These are phyloP conservation scores for Hansenula lynferdii DNA, from an alignment of 1,139 yeast species.

Conservation along the genomic window DNA sequence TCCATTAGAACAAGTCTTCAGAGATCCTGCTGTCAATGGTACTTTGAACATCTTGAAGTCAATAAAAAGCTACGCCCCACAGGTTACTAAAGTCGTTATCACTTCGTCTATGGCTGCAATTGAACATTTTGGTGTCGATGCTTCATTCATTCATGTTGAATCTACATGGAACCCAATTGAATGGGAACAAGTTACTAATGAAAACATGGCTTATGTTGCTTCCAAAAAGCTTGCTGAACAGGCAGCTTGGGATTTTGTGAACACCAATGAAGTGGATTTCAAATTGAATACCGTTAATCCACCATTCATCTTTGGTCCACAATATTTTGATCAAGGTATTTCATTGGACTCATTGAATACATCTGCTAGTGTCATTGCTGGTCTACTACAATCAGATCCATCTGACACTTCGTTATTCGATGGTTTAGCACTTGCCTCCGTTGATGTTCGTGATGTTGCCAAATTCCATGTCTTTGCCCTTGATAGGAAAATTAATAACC, in stretches of 20 bases:
- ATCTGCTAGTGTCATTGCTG: slow-evolving; percentile 24
- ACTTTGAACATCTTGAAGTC: slow-evolving; percentile 38
- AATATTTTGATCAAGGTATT: slow-evolving; percentile 30
- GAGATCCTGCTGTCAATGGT: slow-evolving; percentile 46
- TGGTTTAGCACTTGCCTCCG: slow-evolving; percentile 15
- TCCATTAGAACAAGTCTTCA: slow-evolving; percentile 28
- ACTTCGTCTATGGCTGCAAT: slow-evolving; percentile 54
- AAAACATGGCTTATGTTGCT: slow-evolving; percentile 36
- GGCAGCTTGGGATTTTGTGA: slow-evolving; percentile 51
- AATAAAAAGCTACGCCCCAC: slow-evolving; percentile 36
- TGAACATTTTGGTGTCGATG: slow-evolving; percentile 35
- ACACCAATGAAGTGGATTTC: slow-evolving; percentile 33
- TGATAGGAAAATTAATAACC: slow-evolving; percentile 28
- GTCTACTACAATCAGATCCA: slow-evolving; percentile 21
- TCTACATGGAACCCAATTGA: slow-evolving; percentile 39
- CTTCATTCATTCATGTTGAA: slow-evolving; percentile 29
- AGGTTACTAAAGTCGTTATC: slow-evolving; percentile 43
- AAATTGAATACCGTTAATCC: slow-evolving; percentile 41
- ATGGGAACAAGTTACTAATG: slow-evolving; percentile 29
- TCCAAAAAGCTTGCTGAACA: slow-evolving; percentile 49
- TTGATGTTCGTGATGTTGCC: slow-evolving; percentile 41
- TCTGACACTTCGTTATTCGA: slow-evolving; percentile 13
- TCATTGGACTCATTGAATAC: slow-evolving; percentile 33
- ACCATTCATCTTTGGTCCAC: slow-evolving; percentile 46
- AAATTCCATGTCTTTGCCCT: slow-evolving; percentile 34